These are phyloP conservation scores for Zygoascus hellenicus DNA, from an alignment of 1,139 yeast species.

Conservation along the genomic window DNA sequence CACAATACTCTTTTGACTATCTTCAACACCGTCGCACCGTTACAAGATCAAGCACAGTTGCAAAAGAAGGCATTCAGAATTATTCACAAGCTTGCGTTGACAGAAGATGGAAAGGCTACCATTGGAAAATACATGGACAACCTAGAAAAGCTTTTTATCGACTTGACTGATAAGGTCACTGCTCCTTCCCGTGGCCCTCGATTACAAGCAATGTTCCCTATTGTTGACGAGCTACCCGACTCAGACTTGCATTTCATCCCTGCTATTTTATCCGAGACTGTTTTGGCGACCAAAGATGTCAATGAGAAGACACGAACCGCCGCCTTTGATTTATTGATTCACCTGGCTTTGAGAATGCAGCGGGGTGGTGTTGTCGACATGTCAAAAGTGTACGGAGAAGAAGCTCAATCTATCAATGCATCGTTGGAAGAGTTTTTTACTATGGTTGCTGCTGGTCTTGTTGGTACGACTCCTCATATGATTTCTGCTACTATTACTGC, in stretches of 20 bases:
- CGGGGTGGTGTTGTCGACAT: conserved; percentile 63
- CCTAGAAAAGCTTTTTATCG: conserved; percentile 55
- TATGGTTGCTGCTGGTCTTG: conserved; percentile 94
- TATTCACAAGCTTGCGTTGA: conserved; percentile 61
- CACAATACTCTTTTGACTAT: conserved; percentile 73
- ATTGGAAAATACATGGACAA: conserved; percentile 47
- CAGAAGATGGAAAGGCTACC: conserved; percentile 54
- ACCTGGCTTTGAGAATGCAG: conserved; percentile 75
- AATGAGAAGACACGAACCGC: conserved; percentile 87
- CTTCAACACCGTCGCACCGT: conserved; percentile 61
- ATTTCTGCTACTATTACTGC: conserved; percentile 94
- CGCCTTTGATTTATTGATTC: conserved; percentile 68
- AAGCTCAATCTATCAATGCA: conserved; percentile 53
- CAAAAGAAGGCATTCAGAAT: conserved; percentile 92
- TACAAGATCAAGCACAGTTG: conserved; percentile 53
- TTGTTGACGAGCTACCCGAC: conserved; percentile 57
- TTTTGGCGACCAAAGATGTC: conserved; percentile 85
- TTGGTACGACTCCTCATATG: conserved; percentile 92
- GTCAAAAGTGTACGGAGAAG: conserved; percentile 61
- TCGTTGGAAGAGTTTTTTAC: conserved; percentile 77
- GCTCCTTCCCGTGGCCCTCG: conserved; percentile 79
- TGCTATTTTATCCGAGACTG: conserved; percentile 75
- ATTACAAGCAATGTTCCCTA: conserved; percentile 56
- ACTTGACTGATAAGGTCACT: conserved; percentile 55
- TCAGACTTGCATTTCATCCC: conserved; percentile 73